phyloP scores from a whole-genome alignment of 306 rosid genomes.

The Begonia peltatifolia region DNA sequence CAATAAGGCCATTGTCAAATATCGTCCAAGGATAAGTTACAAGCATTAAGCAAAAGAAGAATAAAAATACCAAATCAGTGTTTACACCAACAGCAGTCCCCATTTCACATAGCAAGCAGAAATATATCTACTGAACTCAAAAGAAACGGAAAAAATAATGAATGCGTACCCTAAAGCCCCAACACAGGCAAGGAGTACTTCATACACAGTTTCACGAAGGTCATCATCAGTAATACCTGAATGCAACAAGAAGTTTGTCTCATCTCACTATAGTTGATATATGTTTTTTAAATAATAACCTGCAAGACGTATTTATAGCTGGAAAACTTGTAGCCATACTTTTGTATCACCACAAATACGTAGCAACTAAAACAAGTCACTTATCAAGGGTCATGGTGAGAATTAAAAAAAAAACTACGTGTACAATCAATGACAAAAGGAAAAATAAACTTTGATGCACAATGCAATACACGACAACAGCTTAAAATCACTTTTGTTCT shows the following conservation, averaged over 20 bases:
- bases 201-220: slow-evolving; percentile 87
- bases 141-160: slow-evolving; percentile 8
- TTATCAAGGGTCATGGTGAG: no score
- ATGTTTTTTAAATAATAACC: no score
- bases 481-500: no score
- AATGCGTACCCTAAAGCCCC: slow-evolving; percentile 80
- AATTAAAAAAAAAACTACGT: no score
- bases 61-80: neutral
- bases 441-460: no score
- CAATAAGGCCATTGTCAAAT: slow-evolving; percentile 75
- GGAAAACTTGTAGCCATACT: no score
- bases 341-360: no score
- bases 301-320: no score
- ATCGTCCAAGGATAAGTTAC: slow-evolving; percentile 1
- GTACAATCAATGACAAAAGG: no score
- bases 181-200: slow-evolving; percentile 89
- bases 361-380: no score
- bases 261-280: no score
- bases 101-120: neutral
- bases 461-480: no score
- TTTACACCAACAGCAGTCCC: neutral
- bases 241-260: neutral
- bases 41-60: slow-evolving; percentile 4
- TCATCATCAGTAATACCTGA: slow-evolving; percentile 79
- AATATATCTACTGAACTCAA: neutral